Conservation (phyloP, 2,329 filamentous ascomycete species). For the Monosporascus sp. region DNA sequence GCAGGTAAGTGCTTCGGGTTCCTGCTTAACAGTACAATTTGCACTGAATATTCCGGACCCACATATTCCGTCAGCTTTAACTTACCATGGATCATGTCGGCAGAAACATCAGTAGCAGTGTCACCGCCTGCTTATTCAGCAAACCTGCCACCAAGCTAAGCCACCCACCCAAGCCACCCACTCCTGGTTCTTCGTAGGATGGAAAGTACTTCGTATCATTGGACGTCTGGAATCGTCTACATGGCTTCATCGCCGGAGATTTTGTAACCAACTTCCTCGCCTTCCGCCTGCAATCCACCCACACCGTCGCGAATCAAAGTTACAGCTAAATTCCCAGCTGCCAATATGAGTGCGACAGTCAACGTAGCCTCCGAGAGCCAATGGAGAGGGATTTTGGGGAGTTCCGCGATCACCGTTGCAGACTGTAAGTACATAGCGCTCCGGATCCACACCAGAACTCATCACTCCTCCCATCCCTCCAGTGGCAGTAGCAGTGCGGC, state of each 20-base stretch:
- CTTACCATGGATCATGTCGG: conserved; percentile 11
- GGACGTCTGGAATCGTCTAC: neutral
- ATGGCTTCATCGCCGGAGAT: neutral
- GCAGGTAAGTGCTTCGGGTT: conserved; percentile 7
- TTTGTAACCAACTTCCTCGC: neutral
- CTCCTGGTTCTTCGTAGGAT: no score
- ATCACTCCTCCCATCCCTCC: no score
- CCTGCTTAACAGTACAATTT: conserved; percentile 1
- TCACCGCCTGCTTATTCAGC: conserved; percentile 13
- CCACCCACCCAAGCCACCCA: no score
- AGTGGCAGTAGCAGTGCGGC: conserved; percentile 1
- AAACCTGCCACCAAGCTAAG: neutral
- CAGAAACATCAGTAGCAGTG: conserved; percentile 20
- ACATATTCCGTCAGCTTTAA: neutral
- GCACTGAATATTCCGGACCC: conserved; percentile 1
- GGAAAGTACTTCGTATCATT: neutral
- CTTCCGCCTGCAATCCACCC: neutral
- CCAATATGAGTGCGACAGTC: conserved; percentile 38
- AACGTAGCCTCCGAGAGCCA: conserved; percentile 61
- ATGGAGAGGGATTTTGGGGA: conserved; percentile 66
- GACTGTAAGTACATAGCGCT: conserved; percentile 63
- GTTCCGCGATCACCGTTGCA: conserved; percentile 74
- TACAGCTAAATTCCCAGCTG: neutral
- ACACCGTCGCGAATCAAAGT: neutral
- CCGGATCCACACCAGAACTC: no score